Conservation (phyloP, 139 green algal species). For the Chlorella sp. region DNA sequence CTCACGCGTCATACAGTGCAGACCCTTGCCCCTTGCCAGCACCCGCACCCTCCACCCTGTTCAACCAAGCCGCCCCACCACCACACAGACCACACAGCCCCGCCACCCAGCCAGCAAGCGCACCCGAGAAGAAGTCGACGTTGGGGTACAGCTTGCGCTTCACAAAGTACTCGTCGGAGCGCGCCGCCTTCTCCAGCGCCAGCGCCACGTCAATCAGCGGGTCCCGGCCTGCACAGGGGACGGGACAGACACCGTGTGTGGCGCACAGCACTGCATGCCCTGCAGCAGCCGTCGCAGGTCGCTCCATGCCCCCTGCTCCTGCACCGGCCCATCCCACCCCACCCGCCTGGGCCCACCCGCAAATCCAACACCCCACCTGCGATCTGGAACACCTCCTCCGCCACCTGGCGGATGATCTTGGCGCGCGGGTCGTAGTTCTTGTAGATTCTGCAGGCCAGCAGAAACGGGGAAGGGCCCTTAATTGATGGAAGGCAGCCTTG, state of each 20-base stretch:
- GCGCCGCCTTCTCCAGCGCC: conserved; percentile 82
- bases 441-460: conserved; percentile 85
- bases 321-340: not conserved
- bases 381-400: conserved; percentile 93
- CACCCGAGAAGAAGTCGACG: conserved; percentile 97
- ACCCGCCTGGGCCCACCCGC: not conserved
- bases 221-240: conserved; percentile 82
- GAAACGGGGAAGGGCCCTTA: not conserved
- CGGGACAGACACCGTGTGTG: conserved; percentile 70
- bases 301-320: conserved; percentile 3
- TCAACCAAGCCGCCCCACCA: no score
- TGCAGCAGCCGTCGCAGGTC: not conserved
- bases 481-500: not conserved
- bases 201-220: conserved; percentile 96
- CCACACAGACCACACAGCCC: no score
- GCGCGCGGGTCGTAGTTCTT: conserved; percentile 99
- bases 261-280: not conserved
- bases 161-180: conserved; percentile 83
- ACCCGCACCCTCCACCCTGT: no score
- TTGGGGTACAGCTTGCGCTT: conserved; percentile 99
- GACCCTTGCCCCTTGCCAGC: no score
- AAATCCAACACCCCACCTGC: conserved; percentile 20
- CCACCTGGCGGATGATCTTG: conserved; percentile 88
- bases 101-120: not conserved
- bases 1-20: no score